phyloP scores from a whole-genome alignment of 2,329 filamentous ascomycete species.

The Teratosphaeria zuluensis region DNA sequence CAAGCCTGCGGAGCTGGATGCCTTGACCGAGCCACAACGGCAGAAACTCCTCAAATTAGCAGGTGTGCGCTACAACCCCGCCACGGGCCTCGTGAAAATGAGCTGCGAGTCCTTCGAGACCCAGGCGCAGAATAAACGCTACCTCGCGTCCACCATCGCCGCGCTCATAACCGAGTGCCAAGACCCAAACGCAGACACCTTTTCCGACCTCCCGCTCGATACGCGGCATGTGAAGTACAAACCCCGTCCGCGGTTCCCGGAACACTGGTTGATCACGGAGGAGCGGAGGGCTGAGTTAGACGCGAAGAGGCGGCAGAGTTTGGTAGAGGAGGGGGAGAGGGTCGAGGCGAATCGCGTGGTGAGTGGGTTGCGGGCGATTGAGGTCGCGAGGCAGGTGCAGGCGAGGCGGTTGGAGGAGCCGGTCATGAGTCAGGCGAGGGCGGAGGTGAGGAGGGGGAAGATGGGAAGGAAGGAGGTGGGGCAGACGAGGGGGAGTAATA shows the following conservation, averaged over 20 bases:
- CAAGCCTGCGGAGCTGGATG: slow-evolving; percentile 57
- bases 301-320: slow-evolving; percentile 44
- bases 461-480: slow-evolving; percentile 22
- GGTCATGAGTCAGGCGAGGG: slow-evolving; percentile 22
- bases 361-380: slow-evolving; percentile 19
- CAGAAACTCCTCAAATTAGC: slow-evolving; percentile 80
- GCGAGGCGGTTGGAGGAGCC: slow-evolving; percentile 18
- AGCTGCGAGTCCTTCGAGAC: slow-evolving; percentile 75
- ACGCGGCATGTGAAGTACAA: slow-evolving; percentile 71
- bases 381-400: slow-evolving; percentile 16
- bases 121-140: slow-evolving; percentile 94
- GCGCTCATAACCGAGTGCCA: slow-evolving; percentile 63
- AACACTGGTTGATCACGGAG: slow-evolving; percentile 69
- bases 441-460: slow-evolving; percentile 20
- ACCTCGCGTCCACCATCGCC: slow-evolving; percentile 69
- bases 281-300: slow-evolving; percentile 58
- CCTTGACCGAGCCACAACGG: slow-evolving; percentile 57
- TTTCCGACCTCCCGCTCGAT: slow-evolving; percentile 83
- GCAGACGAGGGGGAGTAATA: slow-evolving; percentile 7
- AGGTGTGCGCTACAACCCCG: slow-evolving; percentile 79
- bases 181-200: slow-evolving; percentile 64
- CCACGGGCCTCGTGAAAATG: slow-evolving; percentile 74
- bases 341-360: slow-evolving; percentile 38
- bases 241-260: slow-evolving; percentile 61
- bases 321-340: slow-evolving; percentile 46